Evolutionary conservation across 139 green algal species (phyloP).

Genomic region (Gonium pectorale): DNA sequence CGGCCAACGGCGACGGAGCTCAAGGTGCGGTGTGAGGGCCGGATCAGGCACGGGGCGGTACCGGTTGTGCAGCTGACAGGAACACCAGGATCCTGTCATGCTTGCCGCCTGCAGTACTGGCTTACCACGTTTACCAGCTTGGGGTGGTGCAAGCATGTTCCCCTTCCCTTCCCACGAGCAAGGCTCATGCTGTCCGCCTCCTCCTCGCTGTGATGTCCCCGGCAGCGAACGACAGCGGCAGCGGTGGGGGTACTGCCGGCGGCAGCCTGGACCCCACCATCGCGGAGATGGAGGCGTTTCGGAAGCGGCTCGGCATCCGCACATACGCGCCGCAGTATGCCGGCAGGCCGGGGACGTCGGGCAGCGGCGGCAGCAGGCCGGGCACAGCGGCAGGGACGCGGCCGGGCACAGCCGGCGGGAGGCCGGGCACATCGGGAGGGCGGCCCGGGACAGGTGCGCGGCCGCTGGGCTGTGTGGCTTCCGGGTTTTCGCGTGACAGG

Average conservation of each 20-base stretch:
- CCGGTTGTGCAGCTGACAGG: no score
- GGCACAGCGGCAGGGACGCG: background rate
- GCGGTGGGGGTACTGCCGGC: background rate
- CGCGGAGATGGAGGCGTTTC: slow-evolving; percentile 57
- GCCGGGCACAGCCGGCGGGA: background rate
- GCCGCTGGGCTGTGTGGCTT: background rate
- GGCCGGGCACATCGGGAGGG: background rate
- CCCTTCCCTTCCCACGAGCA: no score
- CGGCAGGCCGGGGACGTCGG: background rate
- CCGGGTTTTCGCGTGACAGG: no score
- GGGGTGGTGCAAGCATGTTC: no score
- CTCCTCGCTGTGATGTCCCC: no score
- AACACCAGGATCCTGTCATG: no score
- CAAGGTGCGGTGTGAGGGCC: no score
- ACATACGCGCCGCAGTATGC: slow-evolving; percentile 40
- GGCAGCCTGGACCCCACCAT: slow-evolving; percentile 44
- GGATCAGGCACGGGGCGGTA: no score
- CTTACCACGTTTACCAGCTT: no score
- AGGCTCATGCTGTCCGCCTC: no score
- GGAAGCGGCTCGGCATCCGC: slow-evolving; percentile 46
- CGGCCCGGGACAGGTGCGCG: slow-evolving; percentile 8
- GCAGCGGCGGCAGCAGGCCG: background rate
- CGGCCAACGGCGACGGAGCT: background rate
- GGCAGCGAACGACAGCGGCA: no score
- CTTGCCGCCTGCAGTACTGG: no score